phyloP scores from a whole-genome alignment of 305 asterid species.

The Solanum hybrid region DNA sequence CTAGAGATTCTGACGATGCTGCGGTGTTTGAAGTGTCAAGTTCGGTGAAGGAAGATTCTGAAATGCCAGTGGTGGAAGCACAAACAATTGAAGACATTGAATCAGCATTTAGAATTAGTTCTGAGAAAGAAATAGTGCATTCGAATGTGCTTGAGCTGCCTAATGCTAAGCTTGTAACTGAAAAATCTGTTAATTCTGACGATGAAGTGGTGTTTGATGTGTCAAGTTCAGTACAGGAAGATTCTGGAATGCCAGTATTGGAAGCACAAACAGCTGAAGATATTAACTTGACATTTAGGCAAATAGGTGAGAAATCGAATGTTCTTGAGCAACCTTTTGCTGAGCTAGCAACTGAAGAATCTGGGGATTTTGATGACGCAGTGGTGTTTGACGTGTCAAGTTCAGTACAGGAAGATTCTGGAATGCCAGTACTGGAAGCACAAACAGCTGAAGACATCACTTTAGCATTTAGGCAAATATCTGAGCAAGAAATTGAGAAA shows the following conservation, averaged over 20 bases:
- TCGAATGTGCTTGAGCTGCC: neutral
- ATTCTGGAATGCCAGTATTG: conserved; percentile 20
- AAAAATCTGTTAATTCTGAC: neutral
- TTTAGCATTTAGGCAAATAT: neutral
- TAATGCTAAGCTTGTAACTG: neutral
- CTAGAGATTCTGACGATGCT: neutral
- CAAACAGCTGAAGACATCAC: conserved; percentile 22
- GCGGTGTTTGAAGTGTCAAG: neutral
- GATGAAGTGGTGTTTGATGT: neutral
- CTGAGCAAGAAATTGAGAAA: neutral
- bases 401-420: neutral
- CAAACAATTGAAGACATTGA: neutral
- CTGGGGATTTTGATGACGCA: conserved; percentile 1
- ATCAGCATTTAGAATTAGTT: neutral
- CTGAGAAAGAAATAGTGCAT: neutral
- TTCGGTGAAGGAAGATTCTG: neutral
- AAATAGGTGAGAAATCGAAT: neutral
- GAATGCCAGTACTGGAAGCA: conserved; percentile 30
- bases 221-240: neutral
- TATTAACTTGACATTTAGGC: neutral
- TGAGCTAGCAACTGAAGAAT: conserved; percentile 13
- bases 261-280: conserved; percentile 33
- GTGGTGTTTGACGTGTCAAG: neutral
- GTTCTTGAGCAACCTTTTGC: conserved; percentile 12
- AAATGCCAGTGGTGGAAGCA: neutral